Percentiles rank a stretch among this genome's conserved stretches.
Evolutionary conservation across 228 moss, liverwort and hornwort genomes (phyloP).

Genomic region (Sphagnum fallax): DNA sequence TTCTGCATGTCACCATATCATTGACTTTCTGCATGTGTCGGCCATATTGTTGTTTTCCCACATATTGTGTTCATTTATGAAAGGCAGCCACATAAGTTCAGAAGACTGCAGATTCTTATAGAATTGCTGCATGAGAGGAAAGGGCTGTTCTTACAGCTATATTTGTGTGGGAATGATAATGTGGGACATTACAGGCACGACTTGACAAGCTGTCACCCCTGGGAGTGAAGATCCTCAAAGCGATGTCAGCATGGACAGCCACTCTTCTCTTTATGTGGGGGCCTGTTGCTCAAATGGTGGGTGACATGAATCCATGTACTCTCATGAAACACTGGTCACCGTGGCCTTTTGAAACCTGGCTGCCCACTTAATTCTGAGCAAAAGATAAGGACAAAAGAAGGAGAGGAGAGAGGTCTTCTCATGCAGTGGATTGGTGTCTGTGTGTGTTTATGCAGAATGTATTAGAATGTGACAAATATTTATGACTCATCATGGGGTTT

Average conservation of each 20-base stretch:
- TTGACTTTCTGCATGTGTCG: no score
- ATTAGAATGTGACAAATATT: background rate
- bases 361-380: no score
- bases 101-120: no score
- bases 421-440: background rate
- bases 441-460: background rate
- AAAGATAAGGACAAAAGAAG: no score
- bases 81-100: no score
- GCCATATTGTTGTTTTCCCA: no score
- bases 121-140: background rate
- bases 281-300: conserved; percentile 81
- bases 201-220: conserved; percentile 57
- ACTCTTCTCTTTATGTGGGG: conserved; percentile 95
- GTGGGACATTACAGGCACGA: conserved; percentile 39
- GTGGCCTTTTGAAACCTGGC: no score
- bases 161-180: background rate
- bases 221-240: conserved; percentile 25
- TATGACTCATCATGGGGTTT: no score
- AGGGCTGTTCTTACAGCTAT: background rate
- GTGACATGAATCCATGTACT: conserved; percentile 3
- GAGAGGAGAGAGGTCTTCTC: no score
- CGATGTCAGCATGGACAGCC: conserved; percentile 86
- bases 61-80: no score
- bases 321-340: no score
- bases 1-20: background rate